Evolutionary conservation across 2,329 filamentous ascomycete genomes (phyloP).

Genomic region (Fusarium fracticaudum): DNA sequence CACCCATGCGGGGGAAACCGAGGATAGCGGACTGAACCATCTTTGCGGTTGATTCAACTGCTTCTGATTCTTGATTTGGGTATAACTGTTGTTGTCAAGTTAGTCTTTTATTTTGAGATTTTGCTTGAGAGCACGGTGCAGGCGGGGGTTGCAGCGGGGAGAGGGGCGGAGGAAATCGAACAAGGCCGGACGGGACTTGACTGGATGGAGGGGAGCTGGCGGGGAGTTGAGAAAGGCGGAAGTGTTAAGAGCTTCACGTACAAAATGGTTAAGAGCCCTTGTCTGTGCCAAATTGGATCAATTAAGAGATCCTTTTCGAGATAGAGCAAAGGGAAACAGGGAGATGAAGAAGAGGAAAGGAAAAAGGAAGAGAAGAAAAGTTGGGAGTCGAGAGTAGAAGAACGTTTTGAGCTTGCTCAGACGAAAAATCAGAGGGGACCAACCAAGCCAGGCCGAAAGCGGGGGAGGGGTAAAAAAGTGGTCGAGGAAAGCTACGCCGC

Average conservation of each 20-base stretch:
- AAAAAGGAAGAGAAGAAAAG: slow-evolving; percentile 33
- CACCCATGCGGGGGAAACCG: slow-evolving; percentile 99
- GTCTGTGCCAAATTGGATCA: slow-evolving; percentile 44
- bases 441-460: slow-evolving; percentile 46
- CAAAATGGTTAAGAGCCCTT: slow-evolving; percentile 39
- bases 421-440: slow-evolving; percentile 41
- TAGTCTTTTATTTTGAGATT: slow-evolving; percentile 16
- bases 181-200: not conserved
- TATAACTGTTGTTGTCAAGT: slow-evolving; percentile 25
- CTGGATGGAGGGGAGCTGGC: not conserved
- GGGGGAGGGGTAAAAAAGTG: slow-evolving; percentile 48
- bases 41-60: slow-evolving; percentile 51
- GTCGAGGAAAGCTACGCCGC: slow-evolving; percentile 15
- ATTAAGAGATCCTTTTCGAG: slow-evolving; percentile 41
- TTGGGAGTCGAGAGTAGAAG: slow-evolving; percentile 35
- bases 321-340: slow-evolving; percentile 38
- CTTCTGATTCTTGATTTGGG: slow-evolving; percentile 28
- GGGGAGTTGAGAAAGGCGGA: not conserved
- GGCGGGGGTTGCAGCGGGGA: slow-evolving; percentile 41
- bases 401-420: slow-evolving; percentile 24
- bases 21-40: slow-evolving; percentile 82
- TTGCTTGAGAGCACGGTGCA: slow-evolving; percentile 30
- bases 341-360: slow-evolving; percentile 31
- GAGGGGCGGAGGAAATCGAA: slow-evolving; percentile 31
- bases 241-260: slow-evolving; percentile 24